A percentile compares a stretch with the other conserved stretches of the same genome.
Evolutionary conservation across 306 rosid species (phyloP).

Genomic region (Psophocarpus tetragonolobus): DNA sequence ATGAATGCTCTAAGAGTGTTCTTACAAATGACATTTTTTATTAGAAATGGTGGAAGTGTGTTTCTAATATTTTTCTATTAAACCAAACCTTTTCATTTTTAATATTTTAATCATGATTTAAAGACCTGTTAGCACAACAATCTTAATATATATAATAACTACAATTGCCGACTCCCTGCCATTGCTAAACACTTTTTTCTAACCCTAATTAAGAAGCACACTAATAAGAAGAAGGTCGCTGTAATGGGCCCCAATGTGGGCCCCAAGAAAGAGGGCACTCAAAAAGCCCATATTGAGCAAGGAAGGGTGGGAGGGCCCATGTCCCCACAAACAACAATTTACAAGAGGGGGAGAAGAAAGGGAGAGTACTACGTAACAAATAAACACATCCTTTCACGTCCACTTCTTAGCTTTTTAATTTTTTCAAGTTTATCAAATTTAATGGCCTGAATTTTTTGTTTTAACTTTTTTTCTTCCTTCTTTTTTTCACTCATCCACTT

Average conservation of each 20-base stretch:
- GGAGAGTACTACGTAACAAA: conserved; percentile 43
- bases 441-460: conserved; percentile 24
- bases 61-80: not conserved
- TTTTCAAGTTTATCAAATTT: not conserved
- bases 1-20: not conserved
- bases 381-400: conserved; percentile 61
- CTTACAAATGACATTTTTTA: not conserved
- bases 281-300: conserved; percentile 62
- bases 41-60: not conserved
- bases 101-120: not conserved
- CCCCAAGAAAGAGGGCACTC: conserved; percentile 51
- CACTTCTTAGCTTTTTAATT: conserved; percentile 47
- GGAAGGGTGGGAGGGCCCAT: conserved; percentile 64
- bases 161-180: not conserved
- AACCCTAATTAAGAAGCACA: conserved; percentile 25
- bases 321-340: conserved; percentile 63
- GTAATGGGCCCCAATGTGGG: conserved; percentile 54
- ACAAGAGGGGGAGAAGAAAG: conserved; percentile 43
- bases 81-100: not conserved
- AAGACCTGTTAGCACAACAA: not conserved
- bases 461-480: not conserved
- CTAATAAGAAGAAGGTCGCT: conserved; percentile 18
- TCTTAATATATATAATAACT: not conserved
- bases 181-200: not conserved
- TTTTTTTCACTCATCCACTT: conserved; percentile 45